These are phyloP conservation scores for Aspergillus vadensis DNA, from an alignment of 2,329 filamentous ascomycete genomes.

Conservation along the genomic window DNA sequence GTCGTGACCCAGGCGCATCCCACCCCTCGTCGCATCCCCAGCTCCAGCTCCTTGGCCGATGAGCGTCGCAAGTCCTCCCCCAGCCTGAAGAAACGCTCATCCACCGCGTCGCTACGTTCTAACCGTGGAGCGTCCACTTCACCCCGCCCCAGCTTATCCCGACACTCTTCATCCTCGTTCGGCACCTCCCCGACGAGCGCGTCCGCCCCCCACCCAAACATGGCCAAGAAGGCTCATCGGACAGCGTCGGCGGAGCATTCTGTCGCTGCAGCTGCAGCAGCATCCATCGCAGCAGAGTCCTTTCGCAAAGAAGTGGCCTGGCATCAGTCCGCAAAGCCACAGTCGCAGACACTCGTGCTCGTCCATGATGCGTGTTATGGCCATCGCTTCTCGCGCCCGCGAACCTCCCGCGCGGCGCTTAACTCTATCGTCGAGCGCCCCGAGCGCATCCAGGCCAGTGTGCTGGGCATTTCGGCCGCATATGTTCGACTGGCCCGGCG, in stretches of 20 bases:
- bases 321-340: conserved; percentile 53
- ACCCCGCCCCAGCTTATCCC: conserved; percentile 35
- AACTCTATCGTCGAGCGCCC: conserved; percentile 88
- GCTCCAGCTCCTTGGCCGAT: conserved; percentile 40
- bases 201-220: conserved; percentile 20
- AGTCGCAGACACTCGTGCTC: conserved; percentile 72
- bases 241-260: conserved; percentile 25
- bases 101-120: conserved; percentile 42
- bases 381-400: conserved; percentile 83
- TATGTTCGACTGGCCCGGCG: conserved; percentile 88
- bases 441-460: conserved; percentile 81
- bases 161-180: conserved; percentile 36
- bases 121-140: conserved; percentile 30
- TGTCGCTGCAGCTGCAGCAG: conserved; percentile 53
- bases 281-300: conserved; percentile 65
- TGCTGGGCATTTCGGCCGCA: conserved; percentile 79
- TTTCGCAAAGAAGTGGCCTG: conserved; percentile 69
- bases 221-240: conserved; percentile 31
- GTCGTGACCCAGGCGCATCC: conserved; percentile 21
- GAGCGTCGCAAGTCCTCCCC: conserved; percentile 39
- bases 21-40: conserved; percentile 35
- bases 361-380: conserved; percentile 94
- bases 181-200: conserved; percentile 28
- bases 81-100: conserved; percentile 43
- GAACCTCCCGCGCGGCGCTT: conserved; percentile 70